Conservation (phyloP, 2,329 filamentous ascomycete genomes). For the Elsinoe ampelina region DNA sequence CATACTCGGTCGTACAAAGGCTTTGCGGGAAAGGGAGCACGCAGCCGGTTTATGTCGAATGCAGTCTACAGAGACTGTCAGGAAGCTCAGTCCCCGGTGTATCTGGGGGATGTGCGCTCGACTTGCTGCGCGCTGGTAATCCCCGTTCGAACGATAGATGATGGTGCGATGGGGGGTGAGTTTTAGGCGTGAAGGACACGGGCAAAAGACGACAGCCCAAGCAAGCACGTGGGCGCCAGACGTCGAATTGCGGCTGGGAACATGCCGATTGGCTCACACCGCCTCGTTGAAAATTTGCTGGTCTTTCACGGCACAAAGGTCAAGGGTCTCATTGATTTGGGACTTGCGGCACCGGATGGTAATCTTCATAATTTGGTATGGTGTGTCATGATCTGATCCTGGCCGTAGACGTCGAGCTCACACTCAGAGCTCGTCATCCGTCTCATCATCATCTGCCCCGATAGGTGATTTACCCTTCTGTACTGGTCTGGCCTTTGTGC, state of each 20-base stretch:
- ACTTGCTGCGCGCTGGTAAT: neutral
- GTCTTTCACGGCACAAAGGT: too few relatives aligned
- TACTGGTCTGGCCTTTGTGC: neutral
- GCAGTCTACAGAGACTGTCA: neutral
- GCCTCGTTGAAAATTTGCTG: too few relatives aligned
- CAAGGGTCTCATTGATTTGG: too few relatives aligned
- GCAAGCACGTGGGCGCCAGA: neutral
- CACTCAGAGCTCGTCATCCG: slow-evolving; percentile 26
- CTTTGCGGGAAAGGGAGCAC: too few relatives aligned
- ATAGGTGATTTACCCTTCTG: neutral
- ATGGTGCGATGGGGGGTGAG: neutral
- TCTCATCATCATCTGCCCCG: slow-evolving; percentile 23
- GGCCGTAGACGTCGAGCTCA: neutral
- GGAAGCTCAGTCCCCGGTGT: neutral
- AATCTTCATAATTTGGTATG: neutral
- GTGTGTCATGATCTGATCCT: neutral
- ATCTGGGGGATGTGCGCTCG: slow-evolving; percentile 3
- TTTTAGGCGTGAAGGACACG: neutral
- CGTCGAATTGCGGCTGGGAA: neutral
- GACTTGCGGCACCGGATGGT: neutral
- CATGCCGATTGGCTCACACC: neutral
- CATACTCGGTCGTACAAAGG: slow-evolving; percentile 9
- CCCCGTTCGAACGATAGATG: neutral
- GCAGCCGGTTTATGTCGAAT: neutral
- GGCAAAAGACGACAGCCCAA: neutral